Conservation (phyloP, 306 rosid genomes). For the Vigna hirtella region DNA sequence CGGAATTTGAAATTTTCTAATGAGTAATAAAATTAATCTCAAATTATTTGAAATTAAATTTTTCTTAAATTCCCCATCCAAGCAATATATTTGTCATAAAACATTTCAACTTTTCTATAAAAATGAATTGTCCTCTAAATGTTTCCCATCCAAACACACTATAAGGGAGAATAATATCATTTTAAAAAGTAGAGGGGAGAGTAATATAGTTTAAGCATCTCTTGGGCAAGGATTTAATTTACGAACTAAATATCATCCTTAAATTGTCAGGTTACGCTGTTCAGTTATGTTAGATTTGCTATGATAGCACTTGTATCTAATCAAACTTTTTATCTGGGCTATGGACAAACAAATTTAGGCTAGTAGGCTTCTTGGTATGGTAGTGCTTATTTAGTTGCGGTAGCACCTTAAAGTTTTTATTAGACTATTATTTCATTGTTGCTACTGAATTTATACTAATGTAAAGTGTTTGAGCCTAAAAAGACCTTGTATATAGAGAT, state of each 20-base stretch:
- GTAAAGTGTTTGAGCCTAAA: conserved; percentile 6
- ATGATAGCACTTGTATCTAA: neutral
- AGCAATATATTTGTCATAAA: too few species aligned
- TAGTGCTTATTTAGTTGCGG: neutral
- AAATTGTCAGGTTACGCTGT: neutral
- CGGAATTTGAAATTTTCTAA: too few species aligned
- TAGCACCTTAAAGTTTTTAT: neutral
- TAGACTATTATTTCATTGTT: conserved; percentile 8
- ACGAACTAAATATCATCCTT: neutral
- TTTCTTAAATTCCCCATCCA: too few species aligned
- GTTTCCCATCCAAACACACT: too few species aligned
- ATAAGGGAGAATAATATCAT: too few species aligned
- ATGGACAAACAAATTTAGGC: conserved; percentile 13
- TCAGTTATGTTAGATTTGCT: conserved; percentile 17
- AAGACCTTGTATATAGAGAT: neutral
- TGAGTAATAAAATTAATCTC: too few species aligned
- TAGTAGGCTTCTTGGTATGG: neutral
- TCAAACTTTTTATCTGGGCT: conserved; percentile 9
- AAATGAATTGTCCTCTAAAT: too few species aligned
- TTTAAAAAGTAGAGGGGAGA: neutral
- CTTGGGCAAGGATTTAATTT: neutral
- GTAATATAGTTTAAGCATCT: neutral
- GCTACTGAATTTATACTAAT: neutral
- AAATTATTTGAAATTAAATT: too few species aligned
- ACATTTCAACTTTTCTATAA: too few species aligned